Evolutionary conservation across 192 early-diverging fungal species (phyloP), one percentile per base, ranked within the genome.

Genomic region (Mortierella alpina): DNA sequence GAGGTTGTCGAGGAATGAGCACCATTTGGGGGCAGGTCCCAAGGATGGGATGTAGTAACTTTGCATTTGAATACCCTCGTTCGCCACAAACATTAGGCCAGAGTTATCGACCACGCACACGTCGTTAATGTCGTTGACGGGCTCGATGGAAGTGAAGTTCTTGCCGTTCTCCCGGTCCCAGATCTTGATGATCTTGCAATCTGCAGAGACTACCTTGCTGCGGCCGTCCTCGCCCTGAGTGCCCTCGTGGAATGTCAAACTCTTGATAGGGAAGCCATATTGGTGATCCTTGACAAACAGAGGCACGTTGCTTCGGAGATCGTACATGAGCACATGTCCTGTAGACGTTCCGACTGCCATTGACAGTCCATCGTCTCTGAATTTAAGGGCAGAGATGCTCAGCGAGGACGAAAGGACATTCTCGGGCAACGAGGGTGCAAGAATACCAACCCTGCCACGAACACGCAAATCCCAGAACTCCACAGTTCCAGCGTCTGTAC

Each of bases 391-490:
- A 15, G 94, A 50, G 88, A 86, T 68, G 63, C 83, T 20, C 70
- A 83, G 23, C 41, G 74, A 65, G 60, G 63, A 22, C 63, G 67
- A 63, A 58, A 75, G 59, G 58, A 77, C 74, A 11, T 62, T 66
- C 10, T 73, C 80, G 12, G 85, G 84, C 1, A 93, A 70, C 12
- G 83, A 83, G 9, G 90, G 87, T 47, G 86, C 82, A 60, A 94
- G 68, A 13, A 94, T 66, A 7, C 96, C 96, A 51, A 99, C 89
- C 8, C 91, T 80, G 8, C 89, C 92, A 7, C 91, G 67, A 13
- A 91, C 88, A 61, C 95, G 88, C 23, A 97, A 94, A 84, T 99
- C 95, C 97, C 97, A 99, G 72, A 99, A 97, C 87, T 98, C 96
- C 18, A 97, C 88, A 1, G 86, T 80, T 31, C 96, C 97, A 81